phyloP scores from a whole-genome alignment of 2,329 filamentous ascomycete species.

The Trichoderma guizhouense region DNA sequence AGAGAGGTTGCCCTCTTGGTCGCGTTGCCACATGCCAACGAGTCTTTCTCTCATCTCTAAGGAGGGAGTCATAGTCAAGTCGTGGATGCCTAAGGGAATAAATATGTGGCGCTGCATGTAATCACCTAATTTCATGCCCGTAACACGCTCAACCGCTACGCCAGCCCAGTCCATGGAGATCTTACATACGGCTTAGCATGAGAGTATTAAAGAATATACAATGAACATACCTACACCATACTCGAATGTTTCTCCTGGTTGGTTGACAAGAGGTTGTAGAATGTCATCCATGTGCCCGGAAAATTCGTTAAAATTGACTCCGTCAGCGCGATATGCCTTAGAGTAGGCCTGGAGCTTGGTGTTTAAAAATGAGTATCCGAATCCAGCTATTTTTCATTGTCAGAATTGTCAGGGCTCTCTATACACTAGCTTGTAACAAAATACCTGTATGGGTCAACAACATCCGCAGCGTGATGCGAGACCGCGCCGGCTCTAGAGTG shows the following conservation, averaged over 20 bases:
- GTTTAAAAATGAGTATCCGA: not conserved
- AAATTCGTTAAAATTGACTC: not conserved
- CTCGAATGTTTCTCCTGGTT: not conserved
- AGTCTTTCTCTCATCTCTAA: too few relatives aligned
- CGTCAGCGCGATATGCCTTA: not conserved
- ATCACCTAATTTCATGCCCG: too few relatives aligned
- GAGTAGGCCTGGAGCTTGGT: not conserved
- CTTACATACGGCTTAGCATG: too few relatives aligned
- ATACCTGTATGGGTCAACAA: not conserved
- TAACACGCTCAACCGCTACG: too few relatives aligned
- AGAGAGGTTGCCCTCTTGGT: too few relatives aligned
- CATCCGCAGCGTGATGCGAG: not conserved
- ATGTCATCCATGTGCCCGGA: not conserved
- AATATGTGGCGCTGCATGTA: too few relatives aligned
- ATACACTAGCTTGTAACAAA: not conserved
- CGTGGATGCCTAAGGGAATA: too few relatives aligned
- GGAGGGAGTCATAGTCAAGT: too few relatives aligned
- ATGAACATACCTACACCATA: not conserved
- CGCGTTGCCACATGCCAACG: too few relatives aligned
- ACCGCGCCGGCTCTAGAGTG: not conserved
- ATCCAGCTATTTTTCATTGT: not conserved
- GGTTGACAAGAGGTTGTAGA: not conserved
- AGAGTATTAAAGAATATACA: not conserved
- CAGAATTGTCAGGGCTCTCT: not conserved
- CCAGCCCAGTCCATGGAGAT: too few relatives aligned